Evolutionary conservation across 495 filamentous ascomycete genomes (phyloP).

Genomic region (Penicillium salamii): DNA sequence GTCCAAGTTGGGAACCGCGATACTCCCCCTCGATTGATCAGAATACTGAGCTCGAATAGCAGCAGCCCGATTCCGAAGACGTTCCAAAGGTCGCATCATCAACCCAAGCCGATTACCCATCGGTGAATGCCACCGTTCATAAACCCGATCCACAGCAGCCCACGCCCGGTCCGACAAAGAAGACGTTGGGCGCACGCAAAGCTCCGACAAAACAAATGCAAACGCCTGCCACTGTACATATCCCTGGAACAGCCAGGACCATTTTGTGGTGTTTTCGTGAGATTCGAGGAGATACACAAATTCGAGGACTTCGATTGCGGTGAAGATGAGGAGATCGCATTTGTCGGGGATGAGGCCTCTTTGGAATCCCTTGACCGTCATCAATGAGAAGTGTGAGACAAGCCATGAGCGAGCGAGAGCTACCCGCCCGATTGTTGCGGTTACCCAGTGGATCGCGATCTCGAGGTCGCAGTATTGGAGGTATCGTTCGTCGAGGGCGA

Average conservation of each 20-base stretch:
- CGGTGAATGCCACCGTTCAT: neutral
- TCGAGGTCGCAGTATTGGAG: constrained; percentile 52
- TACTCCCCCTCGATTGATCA: neutral
- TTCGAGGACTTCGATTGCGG: constrained; percentile 60
- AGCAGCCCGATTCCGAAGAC: neutral
- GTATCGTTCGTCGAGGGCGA: constrained; percentile 48
- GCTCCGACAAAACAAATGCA: constrained; percentile 63
- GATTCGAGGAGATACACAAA: constrained; percentile 24
- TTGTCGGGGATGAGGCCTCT: constrained; percentile 34
- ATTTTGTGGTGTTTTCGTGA: constrained; percentile 56
- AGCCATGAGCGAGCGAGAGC: constrained; percentile 64
- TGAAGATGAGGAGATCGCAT: constrained; percentile 65
- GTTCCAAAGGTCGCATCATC: neutral
- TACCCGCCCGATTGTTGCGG: constrained; percentile 59
- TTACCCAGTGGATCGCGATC: constrained; percentile 63
- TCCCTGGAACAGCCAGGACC: constrained; percentile 75
- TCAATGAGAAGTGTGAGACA: constrained; percentile 52
- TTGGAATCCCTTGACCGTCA: constrained; percentile 33
- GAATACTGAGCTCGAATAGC: neutral
- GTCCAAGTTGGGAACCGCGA: no score
- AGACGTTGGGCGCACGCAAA: constrained; percentile 57
- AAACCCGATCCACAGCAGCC: constrained; percentile 46
- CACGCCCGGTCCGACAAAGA: constrained; percentile 68
- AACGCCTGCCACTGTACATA: constrained; percentile 78
- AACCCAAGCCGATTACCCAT: neutral